Evolutionary conservation across 2,329 filamentous ascomycete species (phyloP).

Genomic region (Fusarium sp.): DNA sequence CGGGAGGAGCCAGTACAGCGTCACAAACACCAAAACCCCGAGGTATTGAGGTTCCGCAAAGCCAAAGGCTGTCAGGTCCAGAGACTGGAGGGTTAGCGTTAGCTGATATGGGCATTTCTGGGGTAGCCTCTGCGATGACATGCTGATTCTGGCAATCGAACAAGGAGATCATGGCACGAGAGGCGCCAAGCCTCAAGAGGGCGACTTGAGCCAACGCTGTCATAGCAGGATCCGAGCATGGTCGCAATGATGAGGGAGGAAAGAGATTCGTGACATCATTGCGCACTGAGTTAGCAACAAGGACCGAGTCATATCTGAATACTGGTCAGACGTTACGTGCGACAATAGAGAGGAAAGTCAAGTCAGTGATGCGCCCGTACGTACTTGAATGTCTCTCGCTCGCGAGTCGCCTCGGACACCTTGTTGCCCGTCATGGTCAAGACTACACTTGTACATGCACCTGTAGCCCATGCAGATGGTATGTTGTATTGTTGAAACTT

Average conservation of each 20-base stretch:
- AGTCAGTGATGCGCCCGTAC: neutral
- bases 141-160: conserved; percentile 62
- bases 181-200: conserved; percentile 55
- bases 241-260: conserved; percentile 40
- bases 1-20: conserved; percentile 28
- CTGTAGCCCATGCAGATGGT: neutral
- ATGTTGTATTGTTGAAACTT: neutral
- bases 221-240: conserved; percentile 54
- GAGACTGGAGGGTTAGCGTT: conserved; percentile 32
- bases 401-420: conserved; percentile 43
- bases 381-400: conserved; percentile 50
- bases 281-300: conserved; percentile 28
- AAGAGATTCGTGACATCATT: conserved; percentile 42
- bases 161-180: conserved; percentile 60
- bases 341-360: neutral
- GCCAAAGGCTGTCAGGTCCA: conserved; percentile 38
- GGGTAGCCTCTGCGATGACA: conserved; percentile 63
- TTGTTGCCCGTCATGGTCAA: conserved; percentile 14
- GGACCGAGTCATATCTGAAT: conserved; percentile 31
- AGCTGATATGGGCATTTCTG: conserved; percentile 50
- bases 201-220: conserved; percentile 64
- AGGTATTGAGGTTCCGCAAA: conserved; percentile 49
- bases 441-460: neutral
- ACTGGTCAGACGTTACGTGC: conserved; percentile 2
- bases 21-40: conserved; percentile 47